These are phyloP conservation scores for Closterium sp. DNA, from an alignment of 139 green algal genomes.

Conservation along the genomic window DNA sequence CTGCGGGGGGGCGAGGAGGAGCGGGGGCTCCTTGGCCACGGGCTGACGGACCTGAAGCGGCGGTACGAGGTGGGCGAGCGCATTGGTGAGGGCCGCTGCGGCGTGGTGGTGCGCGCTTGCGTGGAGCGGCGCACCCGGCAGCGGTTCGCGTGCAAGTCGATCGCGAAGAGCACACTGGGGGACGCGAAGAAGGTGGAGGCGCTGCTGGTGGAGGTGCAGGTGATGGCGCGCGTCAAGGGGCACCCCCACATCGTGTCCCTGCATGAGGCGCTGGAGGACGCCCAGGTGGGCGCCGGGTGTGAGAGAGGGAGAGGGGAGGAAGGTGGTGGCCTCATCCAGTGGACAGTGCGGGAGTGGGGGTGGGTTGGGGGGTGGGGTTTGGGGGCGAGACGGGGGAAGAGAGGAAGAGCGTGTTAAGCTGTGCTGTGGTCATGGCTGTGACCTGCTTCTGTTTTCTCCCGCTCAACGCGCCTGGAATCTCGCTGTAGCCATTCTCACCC, in stretches of 20 bases:
- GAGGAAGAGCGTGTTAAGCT: too few species aligned
- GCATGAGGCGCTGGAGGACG: constrained; percentile 42
- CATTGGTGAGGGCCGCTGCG: not conserved
- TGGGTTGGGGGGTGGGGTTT: too few species aligned
- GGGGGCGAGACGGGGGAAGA: too few species aligned
- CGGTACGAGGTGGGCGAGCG: not conserved
- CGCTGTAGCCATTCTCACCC: too few species aligned
- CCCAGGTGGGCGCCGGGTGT: not conserved
- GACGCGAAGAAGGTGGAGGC: constrained; percentile 82
- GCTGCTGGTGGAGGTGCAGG: constrained; percentile 82
- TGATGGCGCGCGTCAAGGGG: constrained; percentile 78
- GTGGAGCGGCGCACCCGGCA: constrained; percentile 60
- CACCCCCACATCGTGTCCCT: constrained; percentile 70
- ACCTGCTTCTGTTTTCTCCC: too few species aligned
- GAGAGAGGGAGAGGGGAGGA: not conserved
- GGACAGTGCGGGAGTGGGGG: not conserved
- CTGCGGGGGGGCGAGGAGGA: not conserved
- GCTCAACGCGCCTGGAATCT: too few species aligned
- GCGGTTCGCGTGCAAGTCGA: constrained; percentile 77
- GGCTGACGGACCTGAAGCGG: not conserved
- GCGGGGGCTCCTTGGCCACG: not conserved
- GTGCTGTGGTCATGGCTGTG: too few species aligned
- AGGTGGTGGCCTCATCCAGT: too few species aligned
- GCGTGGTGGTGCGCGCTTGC: constrained; percentile 18
- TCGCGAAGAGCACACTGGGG: constrained; percentile 82